phyloP scores from a whole-genome alignment of 352 stramenopile species.

The Phytophthora brassicae region DNA sequence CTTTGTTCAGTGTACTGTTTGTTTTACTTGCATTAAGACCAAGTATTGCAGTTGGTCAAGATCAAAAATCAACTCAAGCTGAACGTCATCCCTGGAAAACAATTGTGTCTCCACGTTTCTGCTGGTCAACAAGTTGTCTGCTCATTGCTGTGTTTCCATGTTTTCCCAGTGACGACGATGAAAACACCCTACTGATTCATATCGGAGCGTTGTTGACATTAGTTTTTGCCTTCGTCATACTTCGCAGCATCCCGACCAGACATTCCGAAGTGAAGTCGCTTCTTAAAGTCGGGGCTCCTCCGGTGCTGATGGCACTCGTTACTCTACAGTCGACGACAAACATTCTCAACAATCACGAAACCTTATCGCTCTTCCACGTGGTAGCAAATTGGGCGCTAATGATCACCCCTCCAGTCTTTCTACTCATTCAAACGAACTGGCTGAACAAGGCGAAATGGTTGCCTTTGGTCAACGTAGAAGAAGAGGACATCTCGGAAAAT shows the following conservation, averaged over 20 bases:
- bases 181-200: conserved; percentile 50
- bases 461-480: conserved; percentile 5
- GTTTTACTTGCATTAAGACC: conserved; percentile 46
- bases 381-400: conserved; percentile 48
- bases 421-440: conserved; percentile 28
- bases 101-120: conserved; percentile 15
- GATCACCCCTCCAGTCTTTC: conserved; percentile 32
- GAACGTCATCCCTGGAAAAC: not conserved
- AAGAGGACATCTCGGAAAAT: conserved; percentile 14
- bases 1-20: conserved; percentile 62
- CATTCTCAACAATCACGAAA: conserved; percentile 30
- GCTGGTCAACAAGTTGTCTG: conserved; percentile 52
- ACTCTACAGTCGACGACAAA: conserved; percentile 44
- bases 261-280: conserved; percentile 12
- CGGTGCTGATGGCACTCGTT: conserved; percentile 40
- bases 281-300: conserved; percentile 5
- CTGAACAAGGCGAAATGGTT: not conserved
- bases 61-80: not conserved
- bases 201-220: conserved; percentile 35
- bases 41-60: conserved; percentile 17
- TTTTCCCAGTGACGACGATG: conserved; percentile 58
- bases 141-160: conserved; percentile 69
- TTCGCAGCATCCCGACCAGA: conserved; percentile 2
- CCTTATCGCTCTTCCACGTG: conserved; percentile 40
- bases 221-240: not conserved